Percentiles rank a stretch among this genome's conserved stretches.
These are phyloP conservation scores for Rasamsonia emersonii DNA, from an alignment of 2,329 filamentous ascomycete species.

Conservation along the genomic window DNA sequence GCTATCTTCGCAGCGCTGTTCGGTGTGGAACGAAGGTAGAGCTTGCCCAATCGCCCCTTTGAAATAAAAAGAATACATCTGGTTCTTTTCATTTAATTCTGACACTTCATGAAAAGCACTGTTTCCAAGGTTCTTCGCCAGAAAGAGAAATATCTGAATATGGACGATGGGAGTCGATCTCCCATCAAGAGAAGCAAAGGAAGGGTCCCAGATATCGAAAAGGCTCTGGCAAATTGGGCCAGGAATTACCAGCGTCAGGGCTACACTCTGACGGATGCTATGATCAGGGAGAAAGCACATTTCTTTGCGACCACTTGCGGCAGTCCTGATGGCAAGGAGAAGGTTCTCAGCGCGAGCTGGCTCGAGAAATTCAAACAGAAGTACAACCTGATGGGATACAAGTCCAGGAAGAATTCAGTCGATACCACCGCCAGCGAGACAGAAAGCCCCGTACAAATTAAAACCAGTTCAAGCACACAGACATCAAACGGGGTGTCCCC, in stretches of 20 bases:
- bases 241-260: constrained; percentile 72
- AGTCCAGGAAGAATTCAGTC: constrained; percentile 45
- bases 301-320: constrained; percentile 70
- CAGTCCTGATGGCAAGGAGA: constrained; percentile 61
- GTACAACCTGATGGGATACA: constrained; percentile 53
- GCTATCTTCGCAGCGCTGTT: constrained; percentile 58
- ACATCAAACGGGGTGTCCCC: constrained; percentile 63
- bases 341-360: constrained; percentile 67
- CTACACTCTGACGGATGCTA: constrained; percentile 63
- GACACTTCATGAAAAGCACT: constrained; percentile 52
- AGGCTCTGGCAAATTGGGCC: constrained; percentile 79
- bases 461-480: constrained; percentile 47
- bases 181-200: constrained; percentile 76
- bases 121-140: constrained; percentile 96
- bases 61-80: neutral
- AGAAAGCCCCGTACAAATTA: constrained; percentile 53
- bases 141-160: constrained; percentile 86
- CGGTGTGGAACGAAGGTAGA: constrained; percentile 92
- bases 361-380: constrained; percentile 94
- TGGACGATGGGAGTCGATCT: constrained; percentile 68
- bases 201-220: constrained; percentile 84
- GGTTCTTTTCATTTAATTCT: constrained; percentile 4
- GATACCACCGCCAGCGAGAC: constrained; percentile 54
- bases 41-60: constrained; percentile 3
- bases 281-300: constrained; percentile 74